Conservation (phyloP, 2,329 filamentous ascomycete species). For the Apiospora arundinis region DNA sequence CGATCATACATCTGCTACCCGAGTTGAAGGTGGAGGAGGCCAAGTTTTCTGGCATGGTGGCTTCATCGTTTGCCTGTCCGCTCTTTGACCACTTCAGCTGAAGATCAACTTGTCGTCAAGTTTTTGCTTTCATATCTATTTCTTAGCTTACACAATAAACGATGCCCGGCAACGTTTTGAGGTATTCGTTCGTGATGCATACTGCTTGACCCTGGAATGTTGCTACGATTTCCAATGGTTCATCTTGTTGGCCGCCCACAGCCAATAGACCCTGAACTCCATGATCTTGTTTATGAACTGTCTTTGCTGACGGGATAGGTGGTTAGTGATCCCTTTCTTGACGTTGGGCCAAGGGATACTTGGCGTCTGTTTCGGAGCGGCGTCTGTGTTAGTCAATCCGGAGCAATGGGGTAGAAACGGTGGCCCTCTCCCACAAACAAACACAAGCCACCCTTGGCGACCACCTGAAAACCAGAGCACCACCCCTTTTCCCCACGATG, state of each 20-base stretch:
- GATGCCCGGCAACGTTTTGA: background rate
- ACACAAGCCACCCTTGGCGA: slow-evolving; percentile 1
- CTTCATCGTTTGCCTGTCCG: background rate
- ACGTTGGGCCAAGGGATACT: background rate
- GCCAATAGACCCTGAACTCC: too few relatives aligned
- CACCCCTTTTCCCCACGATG: background rate
- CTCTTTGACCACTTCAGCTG: background rate
- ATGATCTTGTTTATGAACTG: background rate
- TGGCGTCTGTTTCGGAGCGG: background rate
- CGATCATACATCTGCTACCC: background rate
- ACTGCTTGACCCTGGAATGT: too few relatives aligned
- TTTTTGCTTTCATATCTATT: background rate
- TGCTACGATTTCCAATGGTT: too few relatives aligned
- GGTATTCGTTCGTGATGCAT: background rate
- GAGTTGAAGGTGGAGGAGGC: background rate
- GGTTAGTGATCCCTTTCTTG: background rate
- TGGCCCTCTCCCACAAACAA: background rate
- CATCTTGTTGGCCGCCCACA: too few relatives aligned
- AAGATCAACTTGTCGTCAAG: background rate
- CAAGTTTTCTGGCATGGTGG: background rate
- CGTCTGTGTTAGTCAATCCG: background rate
- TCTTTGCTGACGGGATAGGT: background rate
- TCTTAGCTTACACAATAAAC: too few relatives aligned
- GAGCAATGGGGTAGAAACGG: background rate
- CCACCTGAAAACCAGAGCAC: background rate